Conservation (phyloP, 176 grass and related monocot species). For the Otatea glauca region DNA sequence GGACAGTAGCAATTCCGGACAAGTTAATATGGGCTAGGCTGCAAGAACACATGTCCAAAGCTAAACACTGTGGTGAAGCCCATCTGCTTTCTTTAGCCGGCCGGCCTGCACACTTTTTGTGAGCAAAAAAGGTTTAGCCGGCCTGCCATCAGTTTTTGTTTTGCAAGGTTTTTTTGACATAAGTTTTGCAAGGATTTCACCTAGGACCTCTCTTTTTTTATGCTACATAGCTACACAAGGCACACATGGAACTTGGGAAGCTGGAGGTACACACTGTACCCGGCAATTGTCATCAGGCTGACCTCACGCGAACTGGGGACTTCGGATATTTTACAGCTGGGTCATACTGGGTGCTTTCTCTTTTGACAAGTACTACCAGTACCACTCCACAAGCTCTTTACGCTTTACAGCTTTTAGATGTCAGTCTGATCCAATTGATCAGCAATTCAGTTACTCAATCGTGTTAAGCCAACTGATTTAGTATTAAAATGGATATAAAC, state of each 20-base stretch:
- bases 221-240: neutral
- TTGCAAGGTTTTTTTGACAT: too few relatives aligned
- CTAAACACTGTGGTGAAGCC: neutral
- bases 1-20: too few relatives aligned
- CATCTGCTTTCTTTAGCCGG: neutral
- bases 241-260: neutral
- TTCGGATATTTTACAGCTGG: too few relatives aligned
- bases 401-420: constrained; percentile 1
- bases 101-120: neutral
- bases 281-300: neutral
- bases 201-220: neutral
- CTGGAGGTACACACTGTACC: too few relatives aligned
- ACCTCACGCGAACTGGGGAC: too few relatives aligned
- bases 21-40: neutral
- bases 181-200: neutral
- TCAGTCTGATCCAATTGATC: neutral
- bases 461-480: neutral
- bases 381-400: neutral
- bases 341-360: neutral
- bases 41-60: neutral
- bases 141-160: neutral
- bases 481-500: neutral
- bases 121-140: neutral
- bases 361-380: neutral
- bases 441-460: neutral